Conservation (phyloP, 768 basidiomycete genomes). For the Fistulinella prunicolor region DNA sequence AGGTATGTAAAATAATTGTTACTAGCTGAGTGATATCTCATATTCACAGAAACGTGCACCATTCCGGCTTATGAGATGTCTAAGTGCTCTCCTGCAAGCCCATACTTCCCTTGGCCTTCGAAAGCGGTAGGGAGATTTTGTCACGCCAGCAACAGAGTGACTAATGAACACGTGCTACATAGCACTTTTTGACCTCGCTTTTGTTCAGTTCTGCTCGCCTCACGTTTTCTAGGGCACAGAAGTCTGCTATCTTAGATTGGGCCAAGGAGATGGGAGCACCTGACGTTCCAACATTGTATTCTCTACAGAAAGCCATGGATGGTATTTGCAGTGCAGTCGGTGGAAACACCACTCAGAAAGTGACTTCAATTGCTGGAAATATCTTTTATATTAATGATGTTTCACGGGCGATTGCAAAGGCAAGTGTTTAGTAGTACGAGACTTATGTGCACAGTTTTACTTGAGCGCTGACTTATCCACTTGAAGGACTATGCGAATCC, state of each 20-base stretch:
- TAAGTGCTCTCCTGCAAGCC: too few relatives aligned
- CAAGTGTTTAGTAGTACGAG: background rate
- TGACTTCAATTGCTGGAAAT: slow-evolving; percentile 19
- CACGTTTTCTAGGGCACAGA: slow-evolving; percentile 27
- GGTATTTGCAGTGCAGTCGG: background rate
- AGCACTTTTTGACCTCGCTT: slow-evolving; percentile 26
- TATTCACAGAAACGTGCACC: too few relatives aligned
- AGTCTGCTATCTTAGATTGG: slow-evolving; percentile 28
- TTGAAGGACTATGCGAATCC: slow-evolving; percentile 28
- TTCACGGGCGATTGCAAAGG: slow-evolving; percentile 9
- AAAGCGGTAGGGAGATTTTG: too few relatives aligned
- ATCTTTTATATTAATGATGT: slow-evolving; percentile 25
- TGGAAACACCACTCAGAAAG: slow-evolving; percentile 22
- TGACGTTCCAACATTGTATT: slow-evolving; percentile 21
- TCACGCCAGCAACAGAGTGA: background rate
- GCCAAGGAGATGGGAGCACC: slow-evolving; percentile 24
- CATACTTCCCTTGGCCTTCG: too few relatives aligned
- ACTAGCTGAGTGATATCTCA: too few relatives aligned
- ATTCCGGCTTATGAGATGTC: too few relatives aligned
- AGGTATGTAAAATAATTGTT: too few relatives aligned
- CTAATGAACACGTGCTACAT: background rate
- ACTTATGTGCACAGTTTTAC: background rate
- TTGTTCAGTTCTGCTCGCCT: slow-evolving; percentile 30
- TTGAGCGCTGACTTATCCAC: background rate
- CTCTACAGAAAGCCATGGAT: slow-evolving; percentile 4